phyloP scores from a whole-genome alignment of 257 asterid species.

The Handroanthus guayacan region DNA sequence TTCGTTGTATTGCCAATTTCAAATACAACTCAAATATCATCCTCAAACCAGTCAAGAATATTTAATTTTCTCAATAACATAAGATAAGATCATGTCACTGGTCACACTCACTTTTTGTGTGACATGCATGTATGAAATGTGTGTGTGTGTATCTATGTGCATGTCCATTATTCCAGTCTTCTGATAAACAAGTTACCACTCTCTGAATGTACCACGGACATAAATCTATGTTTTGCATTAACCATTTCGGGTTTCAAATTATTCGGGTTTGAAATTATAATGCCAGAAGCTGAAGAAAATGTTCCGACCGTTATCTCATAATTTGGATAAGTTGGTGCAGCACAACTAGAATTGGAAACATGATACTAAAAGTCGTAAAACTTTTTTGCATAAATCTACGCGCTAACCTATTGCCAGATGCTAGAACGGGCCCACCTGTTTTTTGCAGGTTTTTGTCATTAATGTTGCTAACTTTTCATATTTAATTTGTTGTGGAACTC shows the following conservation, averaged over 20 bases:
- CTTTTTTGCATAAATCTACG: not conserved
- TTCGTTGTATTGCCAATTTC: too few relatives aligned
- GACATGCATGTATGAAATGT: not conserved
- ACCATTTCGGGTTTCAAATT: not conserved
- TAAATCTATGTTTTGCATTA: not conserved
- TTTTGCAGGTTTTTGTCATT: not conserved
- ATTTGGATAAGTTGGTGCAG: not conserved
- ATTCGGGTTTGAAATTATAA: not conserved
- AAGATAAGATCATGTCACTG: not conserved
- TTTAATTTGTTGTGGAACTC: too few relatives aligned
- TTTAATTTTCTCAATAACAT: too few relatives aligned
- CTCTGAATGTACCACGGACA: not conserved
- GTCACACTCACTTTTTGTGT: slow-evolving; percentile 14
- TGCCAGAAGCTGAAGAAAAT: not conserved
- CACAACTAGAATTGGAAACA: not conserved
- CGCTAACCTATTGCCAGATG: not conserved
- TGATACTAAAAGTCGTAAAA: not conserved
- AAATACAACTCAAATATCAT: too few relatives aligned
- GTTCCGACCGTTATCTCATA: not conserved
- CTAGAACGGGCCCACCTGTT: not conserved
- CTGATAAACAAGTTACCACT: not conserved
- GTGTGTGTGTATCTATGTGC: not conserved
- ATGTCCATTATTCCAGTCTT: not conserved
- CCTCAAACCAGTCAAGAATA: too few relatives aligned
- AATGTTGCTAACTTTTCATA: not conserved